Evolutionary conservation across 108 stramenopile species (phyloP), one percentile per base, ranked within the genome.

Genomic region (Cyclostephanos tholiformis): DNA sequence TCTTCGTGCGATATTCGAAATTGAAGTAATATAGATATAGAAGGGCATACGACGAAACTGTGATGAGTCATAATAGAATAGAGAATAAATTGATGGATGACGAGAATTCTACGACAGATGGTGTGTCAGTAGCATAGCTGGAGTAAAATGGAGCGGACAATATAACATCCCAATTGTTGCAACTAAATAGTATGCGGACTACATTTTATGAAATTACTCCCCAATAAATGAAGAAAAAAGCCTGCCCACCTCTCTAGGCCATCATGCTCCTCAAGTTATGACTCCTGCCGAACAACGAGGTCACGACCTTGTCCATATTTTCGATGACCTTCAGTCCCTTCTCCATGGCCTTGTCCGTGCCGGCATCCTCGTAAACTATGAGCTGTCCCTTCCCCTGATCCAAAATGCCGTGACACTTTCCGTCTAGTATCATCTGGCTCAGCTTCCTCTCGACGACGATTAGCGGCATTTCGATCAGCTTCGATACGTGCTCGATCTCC

Each of bases 401-500:
- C 69, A 99, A 83, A 72, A 98, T 99, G 10, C 97, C 99, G 36
- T 83, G 85, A 69, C 99, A 89, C 75, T 97, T 98, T 32, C 89
- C 94, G 85, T 99, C 99, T 67, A 99, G 75, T 83, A 99, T 98
- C 99, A 99, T 99, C 84, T 98, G 98, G 53, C 93, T 91, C 30
- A 99, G 84, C 85, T 99, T 99, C 67, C 84, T 87, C 75, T 99
- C 98, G 61, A 99, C 96, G 0, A 80, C 67, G n/a, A 73, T 71
- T 39, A 91, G 46, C 1, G 95, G 88, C 78, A 99, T 87, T 25
- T 97, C 97, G 84, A 99, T 99, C 52, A 99, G 73, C 43, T 72
- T 65, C 10, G 99, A 96, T 67, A 99, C 86, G 81, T 98, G 98
- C 59, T 77, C 75, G 30, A 99, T 89, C 79, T 99, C 99, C 50